phyloP scores from a whole-genome alignment of 2,329 filamentous ascomycete genomes.

The Microdochium paspali region DNA sequence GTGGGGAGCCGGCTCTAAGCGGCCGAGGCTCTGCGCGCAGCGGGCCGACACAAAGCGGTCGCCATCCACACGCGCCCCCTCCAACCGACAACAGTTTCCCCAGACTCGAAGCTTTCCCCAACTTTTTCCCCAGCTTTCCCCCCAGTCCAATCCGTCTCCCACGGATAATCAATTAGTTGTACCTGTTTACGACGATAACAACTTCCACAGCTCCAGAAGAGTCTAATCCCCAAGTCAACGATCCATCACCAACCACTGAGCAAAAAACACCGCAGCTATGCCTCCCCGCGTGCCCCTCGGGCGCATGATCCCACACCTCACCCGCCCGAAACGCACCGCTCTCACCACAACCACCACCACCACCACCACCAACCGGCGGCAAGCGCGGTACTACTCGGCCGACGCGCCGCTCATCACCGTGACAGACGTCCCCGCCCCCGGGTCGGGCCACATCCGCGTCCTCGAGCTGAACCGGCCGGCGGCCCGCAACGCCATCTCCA shows the following conservation, averaged over 20 bases:
- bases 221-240: background rate
- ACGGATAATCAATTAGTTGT: no score
- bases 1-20: no score
- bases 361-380: background rate
- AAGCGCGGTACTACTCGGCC: constrained; percentile 7
- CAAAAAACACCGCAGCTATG: background rate
- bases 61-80: no score
- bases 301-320: background rate
- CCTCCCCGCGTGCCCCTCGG: background rate
- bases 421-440: constrained; percentile 66
- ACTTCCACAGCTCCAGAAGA: background rate
- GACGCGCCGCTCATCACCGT: constrained; percentile 53
- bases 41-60: background rate
- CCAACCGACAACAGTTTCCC: background rate
- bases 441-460: constrained; percentile 76
- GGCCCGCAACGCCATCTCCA: constrained; percentile 86
- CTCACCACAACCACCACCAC: no score
- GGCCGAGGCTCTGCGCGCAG: background rate
- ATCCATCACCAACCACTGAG: background rate
- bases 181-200: no score
- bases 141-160: no score
- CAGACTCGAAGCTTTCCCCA: background rate
- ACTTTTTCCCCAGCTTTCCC: background rate
- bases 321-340: no score
- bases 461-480: constrained; percentile 78